Percentiles rank a stretch among this genome's conserved stretches.
Evolutionary conservation across 164 flowering plant genomes (phyloP).

Genomic region (Chloranthus sessilifolius): DNA sequence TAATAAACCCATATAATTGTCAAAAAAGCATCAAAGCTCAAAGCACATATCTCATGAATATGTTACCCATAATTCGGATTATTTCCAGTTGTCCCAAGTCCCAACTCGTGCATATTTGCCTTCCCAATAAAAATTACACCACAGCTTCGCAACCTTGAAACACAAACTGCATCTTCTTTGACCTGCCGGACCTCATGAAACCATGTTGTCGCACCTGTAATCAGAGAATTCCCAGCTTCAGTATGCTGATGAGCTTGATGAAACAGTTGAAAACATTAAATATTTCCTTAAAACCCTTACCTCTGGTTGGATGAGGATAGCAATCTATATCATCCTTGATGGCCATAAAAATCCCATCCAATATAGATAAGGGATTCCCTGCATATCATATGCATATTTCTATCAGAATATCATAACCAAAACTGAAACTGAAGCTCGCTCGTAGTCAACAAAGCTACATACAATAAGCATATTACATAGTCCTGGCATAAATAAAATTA

Average conservation of each 20-base stretch:
- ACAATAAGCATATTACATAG: too few relatives aligned
- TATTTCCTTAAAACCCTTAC: slow-evolving; percentile 23
- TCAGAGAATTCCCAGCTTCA: slow-evolving; percentile 7
- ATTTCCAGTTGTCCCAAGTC: slow-evolving; percentile 93
- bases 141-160: slow-evolving; percentile 77
- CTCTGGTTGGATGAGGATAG: slow-evolving; percentile 68
- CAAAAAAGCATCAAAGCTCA: too few relatives aligned
- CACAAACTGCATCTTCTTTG: slow-evolving; percentile 66
- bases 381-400: slow-evolving; percentile 18
- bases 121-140: slow-evolving; percentile 88
- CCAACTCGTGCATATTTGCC: slow-evolving; percentile 97
- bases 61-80: slow-evolving; percentile 92
- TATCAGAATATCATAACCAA: background rate
- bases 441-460: background rate
- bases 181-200: slow-evolving; percentile 65
- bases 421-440: background rate
- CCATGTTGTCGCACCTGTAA: slow-evolving; percentile 83
- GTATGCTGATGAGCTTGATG: background rate
- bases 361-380: slow-evolving; percentile 75
- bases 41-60: too few relatives aligned
- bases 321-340: slow-evolving; percentile 97
- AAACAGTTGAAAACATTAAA: background rate
- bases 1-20: too few relatives aligned
- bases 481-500: too few relatives aligned
- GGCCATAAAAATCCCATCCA: slow-evolving; percentile 91